Conservation (phyloP, 2,329 filamentous ascomycete species). For the Botrytis fragariae region DNA sequence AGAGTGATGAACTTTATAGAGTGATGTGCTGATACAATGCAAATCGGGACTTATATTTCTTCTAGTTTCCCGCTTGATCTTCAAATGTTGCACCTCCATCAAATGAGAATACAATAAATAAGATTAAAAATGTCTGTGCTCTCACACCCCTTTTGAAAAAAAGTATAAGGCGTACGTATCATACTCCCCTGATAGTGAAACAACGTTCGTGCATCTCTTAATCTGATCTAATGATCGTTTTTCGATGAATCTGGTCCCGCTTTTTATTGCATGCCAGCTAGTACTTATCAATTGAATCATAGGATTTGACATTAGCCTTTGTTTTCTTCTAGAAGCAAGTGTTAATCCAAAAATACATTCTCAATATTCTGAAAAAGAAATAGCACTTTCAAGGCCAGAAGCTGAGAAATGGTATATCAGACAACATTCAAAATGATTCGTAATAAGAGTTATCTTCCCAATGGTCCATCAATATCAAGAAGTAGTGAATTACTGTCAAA, state of each 20-base stretch:
- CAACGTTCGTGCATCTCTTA: neutral
- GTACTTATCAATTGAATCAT: neutral
- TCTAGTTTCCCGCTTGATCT: neutral
- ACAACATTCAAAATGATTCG: neutral
- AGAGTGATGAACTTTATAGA: neutral
- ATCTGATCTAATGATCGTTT: neutral
- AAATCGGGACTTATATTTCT: neutral
- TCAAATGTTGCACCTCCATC: neutral
- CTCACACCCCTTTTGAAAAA: neutral
- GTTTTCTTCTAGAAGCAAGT: neutral
- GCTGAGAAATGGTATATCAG: neutral
- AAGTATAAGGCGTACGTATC: neutral
- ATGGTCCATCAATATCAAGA: neutral
- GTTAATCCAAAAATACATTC: neutral
- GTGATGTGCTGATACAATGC: neutral
- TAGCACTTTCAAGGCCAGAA: neutral
- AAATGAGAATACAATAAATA: neutral
- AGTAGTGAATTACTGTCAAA: neutral
- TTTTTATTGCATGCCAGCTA: neutral
- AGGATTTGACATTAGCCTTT: neutral
- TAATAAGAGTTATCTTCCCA: neutral
- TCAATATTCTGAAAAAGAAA: neutral
- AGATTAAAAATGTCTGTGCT: neutral
- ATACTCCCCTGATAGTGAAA: neutral
- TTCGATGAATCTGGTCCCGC: neutral